phyloP scores from a whole-genome alignment of 2,329 filamentous ascomycete species.

The Fusarium sambucinum region DNA sequence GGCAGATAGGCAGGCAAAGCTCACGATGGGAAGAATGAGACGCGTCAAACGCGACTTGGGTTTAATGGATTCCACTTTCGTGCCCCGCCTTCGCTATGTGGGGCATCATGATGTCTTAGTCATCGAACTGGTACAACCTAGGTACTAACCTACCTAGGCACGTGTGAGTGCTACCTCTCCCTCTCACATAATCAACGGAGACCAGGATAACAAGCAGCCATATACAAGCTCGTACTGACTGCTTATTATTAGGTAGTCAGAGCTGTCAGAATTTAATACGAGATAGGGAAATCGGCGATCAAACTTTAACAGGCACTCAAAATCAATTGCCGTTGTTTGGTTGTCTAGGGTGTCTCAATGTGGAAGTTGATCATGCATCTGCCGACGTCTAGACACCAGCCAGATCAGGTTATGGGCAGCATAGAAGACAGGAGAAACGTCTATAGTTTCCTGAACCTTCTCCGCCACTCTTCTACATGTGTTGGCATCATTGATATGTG shows the following conservation, averaged over 20 bases:
- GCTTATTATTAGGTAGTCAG: neutral
- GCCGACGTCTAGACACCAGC: neutral
- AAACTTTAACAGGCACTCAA: neutral
- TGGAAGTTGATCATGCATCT: slow-evolving; percentile 15
- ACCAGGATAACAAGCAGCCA: neutral
- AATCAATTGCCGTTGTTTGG: neutral
- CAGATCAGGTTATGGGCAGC: neutral
- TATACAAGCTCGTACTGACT: neutral
- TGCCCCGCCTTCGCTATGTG: slow-evolving; percentile 40
- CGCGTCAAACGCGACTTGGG: slow-evolving; percentile 51
- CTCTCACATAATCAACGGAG: neutral
- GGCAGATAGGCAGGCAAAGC: slow-evolving; percentile 28
- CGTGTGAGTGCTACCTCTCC: too few relatives aligned
- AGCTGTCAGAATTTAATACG: neutral
- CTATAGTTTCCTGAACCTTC: slow-evolving; percentile 29
- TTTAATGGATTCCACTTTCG: slow-evolving; percentile 47
- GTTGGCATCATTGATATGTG: slow-evolving; percentile 22
- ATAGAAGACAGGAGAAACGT: slow-evolving; percentile 31
- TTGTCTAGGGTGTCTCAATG: neutral
- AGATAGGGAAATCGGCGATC: neutral
- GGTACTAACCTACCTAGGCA: too few relatives aligned
- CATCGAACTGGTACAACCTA: slow-evolving; percentile 26
- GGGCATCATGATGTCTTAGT: slow-evolving; percentile 36
- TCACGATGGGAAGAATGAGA: slow-evolving; percentile 42
- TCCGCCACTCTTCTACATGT: neutral